Evolutionary conservation across 495 filamentous ascomycete species (phyloP).

Genomic region (Rusavskia elegans): DNA sequence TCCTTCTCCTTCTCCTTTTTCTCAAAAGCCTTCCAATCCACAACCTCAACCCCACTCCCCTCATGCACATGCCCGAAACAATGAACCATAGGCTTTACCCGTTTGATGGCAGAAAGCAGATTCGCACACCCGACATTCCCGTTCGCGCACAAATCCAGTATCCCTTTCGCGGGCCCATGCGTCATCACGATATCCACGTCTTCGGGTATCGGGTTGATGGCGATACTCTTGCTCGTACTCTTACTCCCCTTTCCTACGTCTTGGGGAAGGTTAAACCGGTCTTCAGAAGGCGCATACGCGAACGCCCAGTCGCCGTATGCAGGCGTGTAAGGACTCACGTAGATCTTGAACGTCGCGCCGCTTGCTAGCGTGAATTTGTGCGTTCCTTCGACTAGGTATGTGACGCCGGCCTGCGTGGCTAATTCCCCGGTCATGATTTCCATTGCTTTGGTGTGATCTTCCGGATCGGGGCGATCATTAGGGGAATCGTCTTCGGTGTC

Average conservation of each 20-base stretch:
- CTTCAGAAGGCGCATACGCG: slow-evolving; percentile 34
- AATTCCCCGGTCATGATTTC: slow-evolving; percentile 26
- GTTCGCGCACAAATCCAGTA: slow-evolving; percentile 31
- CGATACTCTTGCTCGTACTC: slow-evolving; percentile 8
- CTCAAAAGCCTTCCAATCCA: slow-evolving; percentile 2
- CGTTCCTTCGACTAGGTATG: slow-evolving; percentile 48
- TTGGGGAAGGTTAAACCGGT: slow-evolving; percentile 32
- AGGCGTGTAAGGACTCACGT: slow-evolving; percentile 54
- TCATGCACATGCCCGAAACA: slow-evolving; percentile 49
- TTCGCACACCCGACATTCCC: slow-evolving; percentile 29
- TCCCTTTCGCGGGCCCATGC: slow-evolving; percentile 50
- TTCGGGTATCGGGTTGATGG: slow-evolving; percentile 30
- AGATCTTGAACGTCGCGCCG: slow-evolving; percentile 42
- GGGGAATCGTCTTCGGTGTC: slow-evolving; percentile 1
- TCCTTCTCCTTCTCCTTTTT: background rate
- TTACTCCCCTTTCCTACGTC: too few species aligned
- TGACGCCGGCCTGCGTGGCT: slow-evolving; percentile 33
- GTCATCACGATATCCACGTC: slow-evolving; percentile 52
- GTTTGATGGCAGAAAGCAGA: slow-evolving; percentile 32
- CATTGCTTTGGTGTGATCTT: slow-evolving; percentile 12
- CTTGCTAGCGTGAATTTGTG: slow-evolving; percentile 36
- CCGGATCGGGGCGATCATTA: slow-evolving; percentile 10
- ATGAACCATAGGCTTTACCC: slow-evolving; percentile 31
- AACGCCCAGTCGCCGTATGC: slow-evolving; percentile 47
- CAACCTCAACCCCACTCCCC: slow-evolving; percentile 12